Evolutionary conservation across 768 basidiomycete genomes (phyloP).

Genomic region (Tulasnella sp.): DNA sequence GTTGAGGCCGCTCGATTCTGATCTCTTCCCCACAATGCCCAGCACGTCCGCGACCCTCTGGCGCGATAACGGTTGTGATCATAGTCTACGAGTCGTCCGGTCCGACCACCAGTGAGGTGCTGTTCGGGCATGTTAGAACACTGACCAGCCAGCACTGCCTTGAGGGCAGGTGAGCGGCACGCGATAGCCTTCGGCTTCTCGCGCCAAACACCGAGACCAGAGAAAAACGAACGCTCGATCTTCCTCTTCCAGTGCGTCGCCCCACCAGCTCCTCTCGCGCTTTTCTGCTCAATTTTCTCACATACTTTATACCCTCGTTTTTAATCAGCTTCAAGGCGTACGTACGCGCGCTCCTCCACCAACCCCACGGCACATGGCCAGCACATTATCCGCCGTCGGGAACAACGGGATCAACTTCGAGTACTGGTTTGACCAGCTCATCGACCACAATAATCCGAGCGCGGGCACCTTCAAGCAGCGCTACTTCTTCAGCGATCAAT

Average conservation of each 20-base stretch:
- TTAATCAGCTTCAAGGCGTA: not conserved
- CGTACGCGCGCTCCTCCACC: not conserved
- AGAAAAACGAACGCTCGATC: slow-evolving; percentile 6
- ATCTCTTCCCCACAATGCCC: no score
- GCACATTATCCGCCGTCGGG: not conserved
- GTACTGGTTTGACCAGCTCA: slow-evolving; percentile 29
- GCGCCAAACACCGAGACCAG: not conserved
- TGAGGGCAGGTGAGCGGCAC: not conserved
- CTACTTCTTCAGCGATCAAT: slow-evolving; percentile 23
- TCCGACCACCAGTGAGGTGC: no score
- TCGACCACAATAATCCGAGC: slow-evolving; percentile 27
- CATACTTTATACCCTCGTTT: not conserved
- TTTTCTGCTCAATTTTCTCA: not conserved
- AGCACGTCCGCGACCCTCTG: no score
- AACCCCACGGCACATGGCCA: not conserved
- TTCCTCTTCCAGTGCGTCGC: not conserved
- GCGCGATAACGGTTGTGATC: no score
- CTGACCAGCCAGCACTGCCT: not conserved
- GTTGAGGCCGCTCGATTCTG: no score
- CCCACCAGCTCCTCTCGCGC: not conserved
- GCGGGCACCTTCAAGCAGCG: slow-evolving; percentile 30
- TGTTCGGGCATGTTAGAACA: no score
- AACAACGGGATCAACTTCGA: slow-evolving; percentile 1
- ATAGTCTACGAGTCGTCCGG: no score
- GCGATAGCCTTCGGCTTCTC: not conserved